Conservation (phyloP, 257 asterid genomes). For the Apocynum venetum region DNA sequence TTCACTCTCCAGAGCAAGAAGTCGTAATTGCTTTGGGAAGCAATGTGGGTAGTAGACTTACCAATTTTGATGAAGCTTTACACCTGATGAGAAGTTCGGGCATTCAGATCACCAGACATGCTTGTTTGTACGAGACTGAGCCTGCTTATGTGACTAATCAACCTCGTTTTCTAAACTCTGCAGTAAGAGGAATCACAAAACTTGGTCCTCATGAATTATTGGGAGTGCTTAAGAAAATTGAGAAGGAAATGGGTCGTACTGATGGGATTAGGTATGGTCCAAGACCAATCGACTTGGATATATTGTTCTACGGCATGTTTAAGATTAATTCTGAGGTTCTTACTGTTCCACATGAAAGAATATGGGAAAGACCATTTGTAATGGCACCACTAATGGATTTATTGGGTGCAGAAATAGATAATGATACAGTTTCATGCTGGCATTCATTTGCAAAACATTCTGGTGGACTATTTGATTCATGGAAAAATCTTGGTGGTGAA, state of each 20-base stretch:
- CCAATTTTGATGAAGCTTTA: conserved; percentile 77
- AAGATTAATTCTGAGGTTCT: conserved; percentile 63
- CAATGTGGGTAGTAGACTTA: conserved; percentile 77
- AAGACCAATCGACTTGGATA: conserved; percentile 88
- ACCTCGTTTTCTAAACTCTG: conserved; percentile 85
- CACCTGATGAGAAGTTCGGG: conserved; percentile 72
- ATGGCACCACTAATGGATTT: conserved; percentile 85
- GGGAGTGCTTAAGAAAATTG: conserved; percentile 61
- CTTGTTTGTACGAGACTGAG: conserved; percentile 76
- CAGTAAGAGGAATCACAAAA: conserved; percentile 71
- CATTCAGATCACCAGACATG: conserved; percentile 63
- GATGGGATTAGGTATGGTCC: conserved; percentile 89
- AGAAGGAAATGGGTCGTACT: conserved; percentile 86
- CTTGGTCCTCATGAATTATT: conserved; percentile 68
- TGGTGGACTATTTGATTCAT: conserved; percentile 59
- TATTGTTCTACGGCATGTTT: conserved; percentile 70
- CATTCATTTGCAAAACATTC: conserved; percentile 46
- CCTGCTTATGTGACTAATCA: conserved; percentile 95
- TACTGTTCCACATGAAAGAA: conserved; percentile 72
- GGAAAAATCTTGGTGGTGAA: conserved; percentile 86
- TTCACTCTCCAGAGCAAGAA: conserved; percentile 70
- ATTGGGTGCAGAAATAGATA: conserved; percentile 56
- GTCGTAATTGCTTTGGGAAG: conserved; percentile 89
- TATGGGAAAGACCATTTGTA: conserved; percentile 96
- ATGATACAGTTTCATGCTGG: conserved; percentile 54